These are phyloP conservation scores for Byssoonygena ceratinophila DNA, from an alignment of 2,329 filamentous ascomycete genomes.

Conservation along the genomic window DNA sequence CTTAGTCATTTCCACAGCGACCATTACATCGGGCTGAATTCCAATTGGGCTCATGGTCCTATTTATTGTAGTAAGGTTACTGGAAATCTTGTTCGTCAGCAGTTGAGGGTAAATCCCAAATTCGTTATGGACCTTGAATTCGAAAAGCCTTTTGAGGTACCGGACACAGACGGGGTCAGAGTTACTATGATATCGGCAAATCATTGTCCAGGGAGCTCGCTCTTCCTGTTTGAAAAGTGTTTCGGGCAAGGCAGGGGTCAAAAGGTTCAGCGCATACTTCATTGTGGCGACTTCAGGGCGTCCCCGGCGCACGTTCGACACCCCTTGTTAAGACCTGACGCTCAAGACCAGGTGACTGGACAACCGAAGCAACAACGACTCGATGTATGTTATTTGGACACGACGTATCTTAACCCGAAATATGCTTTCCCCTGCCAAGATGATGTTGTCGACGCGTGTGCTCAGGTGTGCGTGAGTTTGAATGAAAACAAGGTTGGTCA, in stretches of 20 bases:
- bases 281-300: slow-evolving; percentile 92
- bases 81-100: slow-evolving; percentile 74
- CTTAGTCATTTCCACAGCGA: slow-evolving; percentile 97
- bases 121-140: slow-evolving; percentile 81
- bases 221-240: slow-evolving; percentile 83
- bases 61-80: slow-evolving; percentile 96
- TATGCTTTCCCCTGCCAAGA: slow-evolving; percentile 88
- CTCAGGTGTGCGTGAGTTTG: slow-evolving; percentile 72
- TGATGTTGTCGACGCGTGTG: slow-evolving; percentile 77
- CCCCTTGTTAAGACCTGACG: slow-evolving; percentile 66
- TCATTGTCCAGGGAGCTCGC: slow-evolving; percentile 86
- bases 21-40: slow-evolving; percentile 84
- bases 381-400: slow-evolving; percentile 93
- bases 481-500: slow-evolving; percentile 54
- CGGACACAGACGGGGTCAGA: slow-evolving; percentile 66
- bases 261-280: slow-evolving; percentile 67
- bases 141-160: slow-evolving; percentile 66
- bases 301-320: slow-evolving; percentile 76
- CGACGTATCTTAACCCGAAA: slow-evolving; percentile 89
- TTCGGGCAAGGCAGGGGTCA: slow-evolving; percentile 50
- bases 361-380: slow-evolving; percentile 72
- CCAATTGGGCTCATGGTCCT: slow-evolving; percentile 81
- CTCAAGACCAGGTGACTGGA: slow-evolving; percentile 58
- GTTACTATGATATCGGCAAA: slow-evolving; percentile 96
- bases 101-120: slow-evolving; percentile 73